Evolutionary conservation across 345 rosid genomes (phyloP).

Genomic region (Chamaenerion angustifolium): DNA sequence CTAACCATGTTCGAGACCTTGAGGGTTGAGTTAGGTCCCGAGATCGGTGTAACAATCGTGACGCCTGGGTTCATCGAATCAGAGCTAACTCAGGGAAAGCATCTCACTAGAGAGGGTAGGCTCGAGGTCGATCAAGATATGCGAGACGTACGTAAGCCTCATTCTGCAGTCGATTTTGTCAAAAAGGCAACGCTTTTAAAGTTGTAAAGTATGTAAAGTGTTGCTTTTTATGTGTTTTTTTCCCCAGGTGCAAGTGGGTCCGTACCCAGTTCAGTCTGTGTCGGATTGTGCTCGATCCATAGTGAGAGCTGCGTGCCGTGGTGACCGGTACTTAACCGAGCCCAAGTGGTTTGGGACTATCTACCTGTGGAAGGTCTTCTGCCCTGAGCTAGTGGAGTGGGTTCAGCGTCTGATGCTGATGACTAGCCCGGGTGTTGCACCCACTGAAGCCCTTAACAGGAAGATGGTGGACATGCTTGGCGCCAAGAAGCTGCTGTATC

Average conservation of each 20-base stretch:
- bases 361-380: constrained; percentile 23
- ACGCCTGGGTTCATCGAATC: constrained; percentile 23
- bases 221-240: too few relatives aligned
- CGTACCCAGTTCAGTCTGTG: constrained; percentile 14
- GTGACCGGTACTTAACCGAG: constrained; percentile 24
- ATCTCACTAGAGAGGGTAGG: constrained; percentile 27
- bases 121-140: constrained; percentile 22
- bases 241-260: constrained; percentile 17
- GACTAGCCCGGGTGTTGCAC: constrained; percentile 11
- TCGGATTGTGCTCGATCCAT: constrained; percentile 18
- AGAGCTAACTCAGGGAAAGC: constrained; percentile 15
- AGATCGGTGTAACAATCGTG: constrained; percentile 34
- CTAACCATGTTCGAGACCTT: constrained; percentile 26
- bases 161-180: too few relatives aligned
- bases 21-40: constrained; percentile 28
- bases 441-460: constrained; percentile 16
- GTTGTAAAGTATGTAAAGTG: too few relatives aligned
- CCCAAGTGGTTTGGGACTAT: constrained; percentile 19
- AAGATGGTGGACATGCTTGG: constrained; percentile 10
- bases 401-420: constrained; percentile 6
- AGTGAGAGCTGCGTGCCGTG: constrained; percentile 29
- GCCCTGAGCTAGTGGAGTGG: constrained; percentile 33
- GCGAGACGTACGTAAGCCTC: constrained; percentile 31
- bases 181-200: too few relatives aligned
- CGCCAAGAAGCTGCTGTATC: constrained; percentile 9